phyloP scores from a whole-genome alignment of 164 flowering plant genomes.

The Liriodendron chinense region DNA sequence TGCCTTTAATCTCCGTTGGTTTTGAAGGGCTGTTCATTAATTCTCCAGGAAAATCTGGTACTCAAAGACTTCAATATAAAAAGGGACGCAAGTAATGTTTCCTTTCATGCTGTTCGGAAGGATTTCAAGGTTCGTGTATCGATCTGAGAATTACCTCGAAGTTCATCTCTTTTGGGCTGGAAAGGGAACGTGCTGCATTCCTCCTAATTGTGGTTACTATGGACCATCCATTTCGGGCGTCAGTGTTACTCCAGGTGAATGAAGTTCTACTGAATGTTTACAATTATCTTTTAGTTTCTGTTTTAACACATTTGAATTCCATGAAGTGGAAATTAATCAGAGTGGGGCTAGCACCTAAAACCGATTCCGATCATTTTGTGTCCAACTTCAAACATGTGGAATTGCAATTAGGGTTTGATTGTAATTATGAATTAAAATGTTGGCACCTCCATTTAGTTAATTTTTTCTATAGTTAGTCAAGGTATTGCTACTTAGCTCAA shows the following conservation, averaged over 20 bases:
- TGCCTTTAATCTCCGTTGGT: no score
- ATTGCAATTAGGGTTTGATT: no score
- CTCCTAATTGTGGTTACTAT: conserved; percentile 56
- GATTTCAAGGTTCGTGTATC: conserved; percentile 40
- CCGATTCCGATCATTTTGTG: no score
- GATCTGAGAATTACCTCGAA: conserved; percentile 66
- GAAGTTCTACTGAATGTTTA: neutral
- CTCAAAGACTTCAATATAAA: conserved; percentile 64
- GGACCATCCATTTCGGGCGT: conserved; percentile 90
- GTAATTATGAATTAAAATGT: neutral
- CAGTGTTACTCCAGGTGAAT: conserved; percentile 70
- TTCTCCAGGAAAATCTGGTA: conserved; percentile 47
- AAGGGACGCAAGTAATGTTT: conserved; percentile 58
- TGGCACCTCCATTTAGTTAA: no score
- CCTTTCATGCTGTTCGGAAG: conserved; percentile 42
- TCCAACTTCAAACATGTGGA: conserved; percentile 27
- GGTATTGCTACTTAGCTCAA: no score
- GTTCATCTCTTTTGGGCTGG: conserved; percentile 96
- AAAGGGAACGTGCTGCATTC: conserved; percentile 90
- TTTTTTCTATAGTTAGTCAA: no score
- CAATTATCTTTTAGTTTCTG: conserved; percentile 3
- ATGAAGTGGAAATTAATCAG: no score
- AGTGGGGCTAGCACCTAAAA: no score
- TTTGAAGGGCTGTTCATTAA: neutral
- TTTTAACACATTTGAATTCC: conserved; percentile 45